Evolutionary conservation across 2,329 filamentous ascomycete genomes (phyloP).

Genomic region (Penicillium sclerotigenum): DNA sequence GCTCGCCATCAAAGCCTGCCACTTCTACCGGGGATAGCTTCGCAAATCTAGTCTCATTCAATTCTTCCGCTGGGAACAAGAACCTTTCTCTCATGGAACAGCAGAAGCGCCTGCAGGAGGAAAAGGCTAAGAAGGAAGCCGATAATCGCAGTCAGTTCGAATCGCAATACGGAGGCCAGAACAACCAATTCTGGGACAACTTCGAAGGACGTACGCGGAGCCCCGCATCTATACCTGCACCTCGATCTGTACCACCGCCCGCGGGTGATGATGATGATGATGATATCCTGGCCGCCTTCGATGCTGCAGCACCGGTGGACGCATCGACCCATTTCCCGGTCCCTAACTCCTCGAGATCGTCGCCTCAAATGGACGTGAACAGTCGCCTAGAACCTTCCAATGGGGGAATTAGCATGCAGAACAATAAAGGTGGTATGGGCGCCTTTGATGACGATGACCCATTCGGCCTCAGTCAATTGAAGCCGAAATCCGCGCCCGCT

Average conservation of each 20-base stretch:
- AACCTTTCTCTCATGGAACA: conserved; percentile 67
- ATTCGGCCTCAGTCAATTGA: conserved; percentile 72
- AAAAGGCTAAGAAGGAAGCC: conserved; percentile 70
- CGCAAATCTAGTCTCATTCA: conserved; percentile 62
- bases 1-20: conserved; percentile 40
- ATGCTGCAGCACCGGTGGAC: conserved; percentile 57
- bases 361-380: conserved; percentile 24
- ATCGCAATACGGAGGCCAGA: conserved; percentile 66
- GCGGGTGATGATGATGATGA: conserved; percentile 58
- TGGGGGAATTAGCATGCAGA: conserved; percentile 16
- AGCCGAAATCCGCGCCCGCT: conserved; percentile 49
- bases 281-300: conserved; percentile 61
- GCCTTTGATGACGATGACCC: conserved; percentile 73
- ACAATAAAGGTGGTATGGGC: conserved; percentile 25
- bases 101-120: conserved; percentile 69
- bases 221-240: conserved; percentile 45
- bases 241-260: conserved; percentile 47
- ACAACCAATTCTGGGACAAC: conserved; percentile 71
- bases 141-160: conserved; percentile 70
- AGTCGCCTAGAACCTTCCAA: conserved; percentile 12
- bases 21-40: conserved; percentile 55
- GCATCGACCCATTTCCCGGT: conserved; percentile 57
- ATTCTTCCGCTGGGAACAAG: conserved; percentile 49
- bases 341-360: conserved; percentile 36
- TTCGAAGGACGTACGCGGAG: conserved; percentile 57